Base-by-base conservation (phyloP, 345 rosid genomes). In the Murraya koenigii region DNA sequence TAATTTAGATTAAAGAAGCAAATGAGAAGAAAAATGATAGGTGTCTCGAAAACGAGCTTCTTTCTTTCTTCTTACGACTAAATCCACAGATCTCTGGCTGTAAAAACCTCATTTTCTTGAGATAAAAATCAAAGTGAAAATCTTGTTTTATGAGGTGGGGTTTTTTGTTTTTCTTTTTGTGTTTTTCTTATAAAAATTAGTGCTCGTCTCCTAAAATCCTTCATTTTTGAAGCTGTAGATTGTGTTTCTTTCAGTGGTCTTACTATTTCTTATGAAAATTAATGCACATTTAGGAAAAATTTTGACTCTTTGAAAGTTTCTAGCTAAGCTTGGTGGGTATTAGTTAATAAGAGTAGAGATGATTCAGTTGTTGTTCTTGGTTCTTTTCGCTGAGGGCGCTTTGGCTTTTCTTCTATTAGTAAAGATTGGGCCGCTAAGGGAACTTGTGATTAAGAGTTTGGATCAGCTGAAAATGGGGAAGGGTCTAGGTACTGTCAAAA, bases 401-500 rank as follows among this genome's bases (percentile, higher is more conserved):
- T 75, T 89, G 87, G 91, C 95, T 69, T 91, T 93, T 72, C 85
- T 93, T 38, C 60, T 95, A 11, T 47, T 95, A 76, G 93, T 93
- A 20, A 92, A 93, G 83, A 92, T 93, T 79, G 98, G 98, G 28
- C 99, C 92, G 17, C 77, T 95, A 77, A 93, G 99, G 76, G 97
- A 95, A 84, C 92, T 95, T 49, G 97, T 93, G 47, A 85, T 95
- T 39, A 95, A 91, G 90, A 85, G 97, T 71, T 86, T 95, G 79
- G 98, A 95, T 82, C 97, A 95, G 81, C 30, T 92, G 71, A 95
- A 95, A 79, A 84, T 76, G 87, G 99, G 97, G 70, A 91, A 86
- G 80, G 98, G 97, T 75, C 97, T 98, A 1, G 98, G 98, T 15
- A 93, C 97, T n/a, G 87, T 95, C 67, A 93, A 92, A 85, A 95